A percentile compares a stretch with the other conserved stretches of the same genome.
Evolutionary conservation across 306 rosid species (phyloP).

Genomic region (Cicer pinnatifidum): DNA sequence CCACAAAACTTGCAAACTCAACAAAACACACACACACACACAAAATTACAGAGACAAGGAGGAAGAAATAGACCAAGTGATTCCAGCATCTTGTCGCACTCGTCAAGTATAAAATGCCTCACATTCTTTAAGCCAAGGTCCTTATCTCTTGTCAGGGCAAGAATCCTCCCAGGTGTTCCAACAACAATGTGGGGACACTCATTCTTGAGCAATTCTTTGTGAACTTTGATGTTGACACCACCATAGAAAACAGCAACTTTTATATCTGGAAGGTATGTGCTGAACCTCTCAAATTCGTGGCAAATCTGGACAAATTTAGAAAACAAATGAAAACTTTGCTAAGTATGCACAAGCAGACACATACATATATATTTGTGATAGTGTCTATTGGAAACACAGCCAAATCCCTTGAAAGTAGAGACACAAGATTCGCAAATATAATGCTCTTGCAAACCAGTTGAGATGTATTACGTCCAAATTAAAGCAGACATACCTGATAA

Average conservation of each 20-base stretch:
- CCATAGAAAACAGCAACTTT: conserved; percentile 74
- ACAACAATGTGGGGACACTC: conserved; percentile 83
- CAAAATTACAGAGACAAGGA: background rate
- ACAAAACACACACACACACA: background rate
- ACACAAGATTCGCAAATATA: conserved; percentile 8
- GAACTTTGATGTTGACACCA: conserved; percentile 69
- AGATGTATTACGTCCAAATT: conserved; percentile 22
- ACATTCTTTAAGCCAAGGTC: conserved; percentile 79
- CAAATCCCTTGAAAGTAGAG: background rate
- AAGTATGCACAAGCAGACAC: background rate
- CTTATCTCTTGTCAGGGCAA: conserved; percentile 69
- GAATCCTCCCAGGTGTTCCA: conserved; percentile 83
- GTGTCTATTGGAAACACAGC: background rate
- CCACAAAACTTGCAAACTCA: background rate
- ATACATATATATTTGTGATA: background rate
- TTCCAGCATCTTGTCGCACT: conserved; percentile 84
- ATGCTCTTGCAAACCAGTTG: background rate
- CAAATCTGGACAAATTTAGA: conserved; percentile 59
- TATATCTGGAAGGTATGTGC: conserved; percentile 65
- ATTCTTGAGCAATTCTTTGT: conserved; percentile 70
- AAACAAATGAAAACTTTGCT: conserved; percentile 11
- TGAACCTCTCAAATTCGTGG: conserved; percentile 77
- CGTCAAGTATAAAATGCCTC: conserved; percentile 80
- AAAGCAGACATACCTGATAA: conserved; percentile 59
- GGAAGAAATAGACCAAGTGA: conserved; percentile 64